These are phyloP conservation scores for Rhynchospora breviuscula DNA, from an alignment of 176 grass and related monocot genomes.

Conservation along the genomic window DNA sequence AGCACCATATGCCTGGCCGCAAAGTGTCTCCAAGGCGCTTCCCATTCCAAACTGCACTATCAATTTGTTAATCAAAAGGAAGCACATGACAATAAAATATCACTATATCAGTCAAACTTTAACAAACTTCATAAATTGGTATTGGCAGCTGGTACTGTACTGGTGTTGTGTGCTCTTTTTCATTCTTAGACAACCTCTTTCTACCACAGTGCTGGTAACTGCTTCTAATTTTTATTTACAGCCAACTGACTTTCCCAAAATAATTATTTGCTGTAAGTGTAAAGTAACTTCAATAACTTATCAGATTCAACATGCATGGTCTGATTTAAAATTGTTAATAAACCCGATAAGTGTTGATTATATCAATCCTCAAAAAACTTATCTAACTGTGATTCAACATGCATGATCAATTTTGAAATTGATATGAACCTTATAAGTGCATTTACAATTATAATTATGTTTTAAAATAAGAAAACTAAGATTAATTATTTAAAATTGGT, in stretches of 20 bases:
- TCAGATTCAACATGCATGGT: neutral
- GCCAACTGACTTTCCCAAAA: neutral
- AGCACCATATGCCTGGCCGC: constrained; percentile 53
- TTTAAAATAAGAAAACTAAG: too few species aligned
- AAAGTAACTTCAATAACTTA: too few species aligned
- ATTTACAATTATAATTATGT: too few species aligned
- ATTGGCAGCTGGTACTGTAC: neutral
- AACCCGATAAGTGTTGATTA: too few species aligned
- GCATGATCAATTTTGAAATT: neutral
- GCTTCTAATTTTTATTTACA: too few species aligned
- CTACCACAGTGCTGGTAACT: too few species aligned
- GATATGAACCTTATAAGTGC: too few species aligned
- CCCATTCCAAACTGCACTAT: constrained; percentile 52
- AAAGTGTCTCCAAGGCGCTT: constrained; percentile 70
- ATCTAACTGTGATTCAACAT: neutral
- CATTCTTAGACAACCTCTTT: neutral
- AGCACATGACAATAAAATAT: neutral
- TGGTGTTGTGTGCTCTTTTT: neutral
- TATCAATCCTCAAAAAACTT: too few species aligned
- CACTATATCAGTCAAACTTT: neutral
- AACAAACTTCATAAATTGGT: neutral
- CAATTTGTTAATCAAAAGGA: neutral
- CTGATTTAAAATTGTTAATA: neutral
- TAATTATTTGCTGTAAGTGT: too few species aligned
- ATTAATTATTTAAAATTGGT: too few species aligned